phyloP scores from a whole-genome alignment of 1,139 yeast genomes.

The Petasospora rhodanensis region DNA sequence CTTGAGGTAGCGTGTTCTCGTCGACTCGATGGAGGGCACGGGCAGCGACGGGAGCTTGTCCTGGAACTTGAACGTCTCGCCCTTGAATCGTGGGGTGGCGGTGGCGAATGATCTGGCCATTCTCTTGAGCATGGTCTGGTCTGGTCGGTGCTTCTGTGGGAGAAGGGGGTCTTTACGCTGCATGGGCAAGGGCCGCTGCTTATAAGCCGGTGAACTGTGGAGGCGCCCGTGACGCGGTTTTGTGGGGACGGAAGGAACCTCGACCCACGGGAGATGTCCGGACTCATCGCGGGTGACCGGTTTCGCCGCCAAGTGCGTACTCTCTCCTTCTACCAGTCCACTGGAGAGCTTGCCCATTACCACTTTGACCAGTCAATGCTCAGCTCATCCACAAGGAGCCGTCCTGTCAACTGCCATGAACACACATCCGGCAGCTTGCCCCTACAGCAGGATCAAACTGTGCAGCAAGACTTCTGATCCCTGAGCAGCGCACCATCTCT shows the following conservation, averaged over 20 bases:
- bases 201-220: not conserved
- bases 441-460: too few relatives aligned
- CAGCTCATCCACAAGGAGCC: too few relatives aligned
- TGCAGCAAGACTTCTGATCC: too few relatives aligned
- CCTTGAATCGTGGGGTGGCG: slow-evolving; percentile 37
- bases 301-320: too few relatives aligned
- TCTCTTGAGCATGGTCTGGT: slow-evolving; percentile 17
- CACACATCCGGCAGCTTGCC: too few relatives aligned
- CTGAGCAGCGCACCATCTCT: too few relatives aligned
- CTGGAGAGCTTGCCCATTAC: too few relatives aligned
- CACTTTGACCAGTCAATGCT: too few relatives aligned
- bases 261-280: slow-evolving; percentile 6
- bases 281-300: too few relatives aligned
- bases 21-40: slow-evolving; percentile 74
- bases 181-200: not conserved
- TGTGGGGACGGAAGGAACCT: slow-evolving; percentile 19
- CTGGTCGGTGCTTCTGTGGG: not conserved
- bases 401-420: too few relatives aligned
- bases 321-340: too few relatives aligned
- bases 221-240: slow-evolving; percentile 1
- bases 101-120: slow-evolving; percentile 25
- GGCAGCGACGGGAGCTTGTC: slow-evolving; percentile 78
- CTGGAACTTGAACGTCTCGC: slow-evolving; percentile 72
- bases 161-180: not conserved
- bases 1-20: slow-evolving; percentile 64